Conservation (phyloP, 1,139 yeast genomes). For the Debaryomycetaceae sp. region DNA sequence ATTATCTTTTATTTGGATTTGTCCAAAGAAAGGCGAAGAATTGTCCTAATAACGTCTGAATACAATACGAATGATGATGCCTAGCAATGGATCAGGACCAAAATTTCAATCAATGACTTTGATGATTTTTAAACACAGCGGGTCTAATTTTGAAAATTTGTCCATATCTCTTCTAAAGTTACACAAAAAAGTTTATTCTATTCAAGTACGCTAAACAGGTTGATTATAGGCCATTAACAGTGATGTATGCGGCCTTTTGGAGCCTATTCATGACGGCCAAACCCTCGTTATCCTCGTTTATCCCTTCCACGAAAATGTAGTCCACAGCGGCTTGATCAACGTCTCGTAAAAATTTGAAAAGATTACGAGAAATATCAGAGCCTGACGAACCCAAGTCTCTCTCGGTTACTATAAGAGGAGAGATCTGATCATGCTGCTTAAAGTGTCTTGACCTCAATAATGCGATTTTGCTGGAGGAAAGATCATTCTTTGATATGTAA, state of each 20-base stretch:
- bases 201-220: neutral
- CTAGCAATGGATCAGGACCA: neutral
- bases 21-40: neutral
- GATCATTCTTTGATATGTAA: conserved; percentile 20
- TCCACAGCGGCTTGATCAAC: conserved; percentile 66
- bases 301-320: conserved; percentile 70
- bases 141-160: neutral
- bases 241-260: conserved; percentile 75
- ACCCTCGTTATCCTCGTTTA: conserved; percentile 71
- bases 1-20: too few relatives aligned
- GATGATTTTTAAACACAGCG: neutral
- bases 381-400: conserved; percentile 57
- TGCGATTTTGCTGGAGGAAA: conserved; percentile 35
- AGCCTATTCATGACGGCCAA: conserved; percentile 92
- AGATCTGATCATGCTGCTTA: conserved; percentile 18
- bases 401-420: conserved; percentile 25
- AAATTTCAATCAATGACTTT: neutral
- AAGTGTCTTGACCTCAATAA: conserved; percentile 43
- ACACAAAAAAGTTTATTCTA: neutral
- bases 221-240: conserved; percentile 16
- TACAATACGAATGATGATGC: neutral
- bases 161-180: neutral
- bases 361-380: conserved; percentile 63
- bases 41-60: neutral
- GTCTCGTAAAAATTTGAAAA: conserved; percentile 69